Percentiles rank a stretch among this genome's conserved stretches.
These are phyloP conservation scores for Ambispora gerdemannii DNA, from an alignment of 192 early-diverging fungal species.

Conservation along the genomic window DNA sequence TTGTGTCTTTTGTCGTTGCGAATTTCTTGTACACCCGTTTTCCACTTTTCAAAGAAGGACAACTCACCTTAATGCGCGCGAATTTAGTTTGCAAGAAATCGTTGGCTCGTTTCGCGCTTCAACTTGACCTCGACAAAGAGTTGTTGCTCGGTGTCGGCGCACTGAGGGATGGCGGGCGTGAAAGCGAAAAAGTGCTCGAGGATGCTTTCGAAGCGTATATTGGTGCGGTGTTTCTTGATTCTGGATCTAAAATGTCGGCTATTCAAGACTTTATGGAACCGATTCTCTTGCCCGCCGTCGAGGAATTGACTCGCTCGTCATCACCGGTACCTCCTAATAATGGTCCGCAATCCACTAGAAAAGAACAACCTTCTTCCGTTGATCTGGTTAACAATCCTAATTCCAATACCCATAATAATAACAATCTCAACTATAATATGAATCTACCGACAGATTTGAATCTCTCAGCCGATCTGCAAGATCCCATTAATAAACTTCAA, in stretches of 20 bases:
- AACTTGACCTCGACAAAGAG: constrained; percentile 17
- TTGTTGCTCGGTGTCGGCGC: constrained; percentile 25
- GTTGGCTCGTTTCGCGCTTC: constrained; percentile 21
- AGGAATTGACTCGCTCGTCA: constrained; percentile 16
- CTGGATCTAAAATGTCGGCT: constrained; percentile 19
- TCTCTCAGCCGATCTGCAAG: constrained; percentile 23
- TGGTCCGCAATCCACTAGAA: background rate
- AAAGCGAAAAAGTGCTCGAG: constrained; percentile 29
- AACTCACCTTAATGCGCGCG: constrained; percentile 27
- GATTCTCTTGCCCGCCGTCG: constrained; percentile 22
- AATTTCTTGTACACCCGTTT: constrained; percentile 22
- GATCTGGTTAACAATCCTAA: too few species aligned
- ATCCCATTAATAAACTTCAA: constrained; percentile 33
- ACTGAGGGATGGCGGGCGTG: constrained; percentile 26
- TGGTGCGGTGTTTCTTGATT: constrained; percentile 30
- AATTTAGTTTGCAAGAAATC: constrained; percentile 31
- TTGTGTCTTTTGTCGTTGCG: constrained; percentile 31
- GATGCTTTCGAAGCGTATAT: constrained; percentile 33
- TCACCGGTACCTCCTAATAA: background rate
- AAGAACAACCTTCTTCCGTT: background rate
- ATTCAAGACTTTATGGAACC: constrained; percentile 30
- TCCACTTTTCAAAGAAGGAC: constrained; percentile 25
- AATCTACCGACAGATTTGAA: background rate
- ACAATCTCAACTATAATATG: too few species aligned
- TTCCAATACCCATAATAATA: too few species aligned